These are phyloP conservation scores for Scutellaria galericulata DNA, from an alignment of 257 asterid species.

Conservation along the genomic window DNA sequence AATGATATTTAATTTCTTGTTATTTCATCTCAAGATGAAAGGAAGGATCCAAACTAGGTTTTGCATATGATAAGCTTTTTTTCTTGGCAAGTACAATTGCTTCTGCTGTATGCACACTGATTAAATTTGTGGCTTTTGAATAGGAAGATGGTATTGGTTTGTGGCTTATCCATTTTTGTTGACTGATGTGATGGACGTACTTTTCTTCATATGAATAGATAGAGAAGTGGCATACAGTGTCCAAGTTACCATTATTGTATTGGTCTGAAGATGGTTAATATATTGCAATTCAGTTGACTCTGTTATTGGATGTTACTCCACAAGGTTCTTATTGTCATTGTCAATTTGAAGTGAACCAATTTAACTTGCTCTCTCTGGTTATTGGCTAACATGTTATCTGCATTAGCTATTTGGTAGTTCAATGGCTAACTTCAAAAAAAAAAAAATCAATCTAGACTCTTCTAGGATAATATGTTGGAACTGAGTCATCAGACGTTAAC, in stretches of 20 bases:
- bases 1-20: neutral
- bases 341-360: conserved; percentile 4
- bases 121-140: neutral
- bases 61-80: neutral
- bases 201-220: conserved; percentile 6
- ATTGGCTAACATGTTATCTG: conserved; percentile 20
- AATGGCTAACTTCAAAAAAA: conserved; percentile 9
- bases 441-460: neutral
- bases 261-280: neutral
- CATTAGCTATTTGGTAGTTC: neutral
- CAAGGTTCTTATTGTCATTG: conserved; percentile 13
- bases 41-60: conserved; percentile 20
- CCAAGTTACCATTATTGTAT: neutral
- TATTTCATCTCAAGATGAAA: conserved; percentile 15
- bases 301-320: neutral
- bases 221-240: conserved; percentile 1
- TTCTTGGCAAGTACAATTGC: neutral
- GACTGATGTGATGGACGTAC: neutral
- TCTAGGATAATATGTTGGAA: neutral
- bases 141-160: neutral
- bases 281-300: conserved; percentile 6
- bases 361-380: conserved; percentile 10
- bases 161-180: neutral
- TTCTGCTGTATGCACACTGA: conserved; percentile 2
- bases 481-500: neutral